Evolutionary conservation across 768 basidiomycete species (phyloP).

Genomic region (Termitomyces sp.): DNA sequence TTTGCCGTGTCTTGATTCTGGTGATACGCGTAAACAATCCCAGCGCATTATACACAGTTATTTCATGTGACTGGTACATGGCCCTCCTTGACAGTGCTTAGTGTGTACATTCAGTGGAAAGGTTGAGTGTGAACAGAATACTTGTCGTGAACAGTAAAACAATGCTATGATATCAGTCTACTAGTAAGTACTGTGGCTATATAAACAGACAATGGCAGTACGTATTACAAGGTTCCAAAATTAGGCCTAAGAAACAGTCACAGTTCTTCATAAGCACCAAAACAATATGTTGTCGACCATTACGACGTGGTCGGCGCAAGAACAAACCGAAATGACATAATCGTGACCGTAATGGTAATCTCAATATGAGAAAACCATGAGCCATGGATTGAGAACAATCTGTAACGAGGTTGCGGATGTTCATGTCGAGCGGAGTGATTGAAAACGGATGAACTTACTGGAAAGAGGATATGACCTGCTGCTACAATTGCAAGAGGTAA

Average conservation of each 20-base stretch:
- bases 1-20: too few species aligned
- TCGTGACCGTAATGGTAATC: background rate
- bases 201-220: background rate
- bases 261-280: conserved; percentile 1
- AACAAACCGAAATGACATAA: background rate
- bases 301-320: too few species aligned
- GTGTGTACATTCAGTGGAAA: background rate
- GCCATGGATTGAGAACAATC: conserved; percentile 84
- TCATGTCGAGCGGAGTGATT: background rate
- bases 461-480: conserved; percentile 66
- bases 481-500: conserved; percentile 69
- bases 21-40: too few species aligned
- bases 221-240: background rate
- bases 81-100: background rate
- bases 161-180: background rate
- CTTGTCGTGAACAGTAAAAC: background rate
- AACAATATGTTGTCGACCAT: background rate
- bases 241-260: conserved; percentile 1
- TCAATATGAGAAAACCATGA: conserved; percentile 77
- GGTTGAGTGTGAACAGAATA: background rate
- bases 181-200: background rate
- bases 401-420: conserved; percentile 15
- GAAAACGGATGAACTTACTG: conserved; percentile 38
- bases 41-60: too few species aligned
- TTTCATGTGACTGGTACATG: too few species aligned